phyloP scores from a whole-genome alignment of 768 basidiomycete genomes.

The Hebeloma cylindrosporum region DNA sequence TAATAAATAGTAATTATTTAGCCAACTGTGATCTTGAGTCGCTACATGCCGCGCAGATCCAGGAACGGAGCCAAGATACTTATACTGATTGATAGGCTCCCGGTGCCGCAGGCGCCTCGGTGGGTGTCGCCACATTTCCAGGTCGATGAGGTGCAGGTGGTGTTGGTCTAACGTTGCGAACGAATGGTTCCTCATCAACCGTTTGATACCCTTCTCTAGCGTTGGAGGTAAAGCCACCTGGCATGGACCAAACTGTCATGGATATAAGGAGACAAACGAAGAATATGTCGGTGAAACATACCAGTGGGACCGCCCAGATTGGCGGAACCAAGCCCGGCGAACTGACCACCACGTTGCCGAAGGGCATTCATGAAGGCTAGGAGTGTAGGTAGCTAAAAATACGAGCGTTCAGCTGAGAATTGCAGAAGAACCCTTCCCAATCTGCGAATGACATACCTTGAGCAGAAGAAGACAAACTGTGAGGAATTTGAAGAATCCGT shows the following conservation, averaged over 20 bases:
- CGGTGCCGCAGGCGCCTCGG: constrained; percentile 30
- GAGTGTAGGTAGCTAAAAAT: constrained; percentile 56
- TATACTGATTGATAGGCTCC: constrained; percentile 46
- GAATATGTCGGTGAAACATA: constrained; percentile 16
- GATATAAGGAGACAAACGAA: constrained; percentile 8
- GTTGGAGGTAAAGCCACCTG: constrained; percentile 62
- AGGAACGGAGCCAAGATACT: constrained; percentile 1
- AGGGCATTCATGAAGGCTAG: constrained; percentile 49
- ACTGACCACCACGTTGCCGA: constrained; percentile 58
- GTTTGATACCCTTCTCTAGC: constrained; percentile 61
- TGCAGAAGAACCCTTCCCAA: not conserved
- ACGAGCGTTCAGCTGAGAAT: not conserved
- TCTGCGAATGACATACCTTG: constrained; percentile 42
- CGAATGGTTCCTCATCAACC: constrained; percentile 51
- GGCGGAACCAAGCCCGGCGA: constrained; percentile 46
- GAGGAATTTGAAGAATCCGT: constrained; percentile 54
- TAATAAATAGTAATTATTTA: not conserved
- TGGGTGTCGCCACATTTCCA: too few relatives aligned
- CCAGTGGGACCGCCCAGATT: constrained; percentile 60
- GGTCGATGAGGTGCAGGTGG: constrained; percentile 23
- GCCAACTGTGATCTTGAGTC: too few relatives aligned
- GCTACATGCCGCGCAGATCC: too few relatives aligned
- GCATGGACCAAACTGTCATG: constrained; percentile 74
- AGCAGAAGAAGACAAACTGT: constrained; percentile 54
- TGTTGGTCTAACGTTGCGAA: constrained; percentile 27